Evolutionary conservation across 306 rosid species (phyloP).

Genomic region (Elaeagnus macrophylla): DNA sequence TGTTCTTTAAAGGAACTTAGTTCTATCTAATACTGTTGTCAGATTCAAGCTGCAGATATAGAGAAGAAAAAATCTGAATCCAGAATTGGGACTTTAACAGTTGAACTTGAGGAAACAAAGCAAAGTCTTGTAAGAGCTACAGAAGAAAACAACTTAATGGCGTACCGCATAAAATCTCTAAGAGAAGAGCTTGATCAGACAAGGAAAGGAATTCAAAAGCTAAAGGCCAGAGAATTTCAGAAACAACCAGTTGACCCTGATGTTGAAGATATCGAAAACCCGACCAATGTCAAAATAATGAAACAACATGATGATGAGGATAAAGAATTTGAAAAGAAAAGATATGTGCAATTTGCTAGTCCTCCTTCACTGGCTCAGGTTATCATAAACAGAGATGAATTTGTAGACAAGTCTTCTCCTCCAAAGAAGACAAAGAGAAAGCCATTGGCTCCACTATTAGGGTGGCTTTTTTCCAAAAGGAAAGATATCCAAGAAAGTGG

Average conservation of each 20-base stretch:
- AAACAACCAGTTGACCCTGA: constrained; percentile 37
- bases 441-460: constrained; percentile 41
- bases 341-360: constrained; percentile 62
- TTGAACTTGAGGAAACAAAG: constrained; percentile 58
- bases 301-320: constrained; percentile 20
- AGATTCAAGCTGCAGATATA: constrained; percentile 40
- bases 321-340: constrained; percentile 31
- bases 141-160: constrained; percentile 50
- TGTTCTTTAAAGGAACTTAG: not conserved
- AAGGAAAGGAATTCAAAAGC: constrained; percentile 46
- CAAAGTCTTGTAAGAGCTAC: constrained; percentile 47
- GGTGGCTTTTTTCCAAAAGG: constrained; percentile 61
- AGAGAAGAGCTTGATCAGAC: constrained; percentile 59
- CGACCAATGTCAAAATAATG: not conserved
- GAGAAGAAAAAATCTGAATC: constrained; percentile 30
- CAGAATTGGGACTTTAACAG: constrained; percentile 31
- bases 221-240: constrained; percentile 40
- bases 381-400: constrained; percentile 32
- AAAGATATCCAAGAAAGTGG: constrained; percentile 25
- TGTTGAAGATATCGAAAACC: constrained; percentile 43
- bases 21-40: not conserved
- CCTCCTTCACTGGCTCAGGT: constrained; percentile 54
- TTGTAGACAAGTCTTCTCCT: constrained; percentile 28
- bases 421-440: constrained; percentile 48
- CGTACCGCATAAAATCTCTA: constrained; percentile 38